These are phyloP conservation scores for Wickerhamiella infanticola DNA, from an alignment of 1,139 yeast species.

Conservation along the genomic window DNA sequence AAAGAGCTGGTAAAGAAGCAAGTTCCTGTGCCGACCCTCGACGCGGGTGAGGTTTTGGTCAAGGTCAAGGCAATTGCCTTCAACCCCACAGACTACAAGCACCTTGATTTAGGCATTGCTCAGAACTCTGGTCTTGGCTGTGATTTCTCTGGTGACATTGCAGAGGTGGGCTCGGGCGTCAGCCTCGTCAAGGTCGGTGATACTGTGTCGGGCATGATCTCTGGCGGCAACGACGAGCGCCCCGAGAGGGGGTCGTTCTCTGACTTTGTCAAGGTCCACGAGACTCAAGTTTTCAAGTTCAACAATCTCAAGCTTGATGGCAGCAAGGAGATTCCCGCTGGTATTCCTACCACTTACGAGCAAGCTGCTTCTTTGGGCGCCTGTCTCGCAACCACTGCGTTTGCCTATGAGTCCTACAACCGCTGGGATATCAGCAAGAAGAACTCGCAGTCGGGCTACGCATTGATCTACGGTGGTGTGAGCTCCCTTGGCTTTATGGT, in stretches of 20 bases:
- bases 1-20: slow-evolving; percentile 1
- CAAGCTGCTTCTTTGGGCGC: slow-evolving; percentile 44
- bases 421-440: background rate
- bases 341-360: slow-evolving; percentile 34
- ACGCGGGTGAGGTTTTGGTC: slow-evolving; percentile 33
- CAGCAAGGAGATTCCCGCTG: slow-evolving; percentile 21
- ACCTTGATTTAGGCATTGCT: slow-evolving; percentile 26
- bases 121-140: slow-evolving; percentile 48
- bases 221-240: slow-evolving; percentile 1
- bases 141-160: slow-evolving; percentile 95
- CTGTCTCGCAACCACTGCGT: slow-evolving; percentile 11
- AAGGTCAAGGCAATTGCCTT: slow-evolving; percentile 43
- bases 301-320: slow-evolving; percentile 8
- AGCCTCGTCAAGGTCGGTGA: slow-evolving; percentile 79
- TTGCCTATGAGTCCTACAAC: slow-evolving; percentile 10
- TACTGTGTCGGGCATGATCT: slow-evolving; percentile 49
- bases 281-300: background rate
- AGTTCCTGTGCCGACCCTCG: slow-evolving; percentile 20
- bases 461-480: slow-evolving; percentile 48
- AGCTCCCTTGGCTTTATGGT: slow-evolving; percentile 41
- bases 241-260: slow-evolving; percentile 1
- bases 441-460: slow-evolving; percentile 5
- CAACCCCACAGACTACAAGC: slow-evolving; percentile 71
- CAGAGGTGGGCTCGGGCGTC: slow-evolving; percentile 85
- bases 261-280: background rate